phyloP scores from a whole-genome alignment of 306 rosid species.

The Quercus wislizeni region DNA sequence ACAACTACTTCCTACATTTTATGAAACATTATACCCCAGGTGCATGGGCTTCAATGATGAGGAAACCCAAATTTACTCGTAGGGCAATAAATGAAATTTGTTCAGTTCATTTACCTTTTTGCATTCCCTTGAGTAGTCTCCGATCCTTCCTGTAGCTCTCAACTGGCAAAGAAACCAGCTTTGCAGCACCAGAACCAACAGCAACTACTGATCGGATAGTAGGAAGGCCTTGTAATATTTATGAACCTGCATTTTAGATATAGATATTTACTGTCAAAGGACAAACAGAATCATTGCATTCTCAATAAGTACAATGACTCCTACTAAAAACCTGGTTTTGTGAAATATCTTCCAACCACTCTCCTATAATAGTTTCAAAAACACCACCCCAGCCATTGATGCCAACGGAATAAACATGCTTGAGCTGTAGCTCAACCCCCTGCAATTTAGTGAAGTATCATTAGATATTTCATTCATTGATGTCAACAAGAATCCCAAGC shows the following conservation, averaged over 20 bases:
- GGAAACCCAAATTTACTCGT: background rate
- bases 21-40: background rate
- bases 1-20: no score
- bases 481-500: constrained; percentile 6
- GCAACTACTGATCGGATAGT: constrained; percentile 78
- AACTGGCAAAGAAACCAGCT: constrained; percentile 87
- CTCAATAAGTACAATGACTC: constrained; percentile 17
- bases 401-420: constrained; percentile 83
- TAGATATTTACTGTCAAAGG: constrained; percentile 22
- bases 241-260: constrained; percentile 49
- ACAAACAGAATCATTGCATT: constrained; percentile 16
- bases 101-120: constrained; percentile 66
- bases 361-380: constrained; percentile 75
- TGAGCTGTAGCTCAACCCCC: constrained; percentile 91
- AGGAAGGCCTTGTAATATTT: constrained; percentile 83
- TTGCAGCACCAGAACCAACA: constrained; percentile 81
- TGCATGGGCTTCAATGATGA: background rate
- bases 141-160: constrained; percentile 87
- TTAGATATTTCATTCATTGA: constrained; percentile 18
- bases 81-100: constrained; percentile 13
- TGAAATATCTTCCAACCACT: constrained; percentile 94
- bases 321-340: constrained; percentile 73
- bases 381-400: constrained; percentile 94
- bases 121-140: constrained; percentile 92
- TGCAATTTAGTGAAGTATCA: constrained; percentile 36